A percentile compares a stretch with the other conserved stretches of the same genome.
Evolutionary conservation across 805 yeast species (phyloP).

Genomic region (Candida coquimbonensis): DNA sequence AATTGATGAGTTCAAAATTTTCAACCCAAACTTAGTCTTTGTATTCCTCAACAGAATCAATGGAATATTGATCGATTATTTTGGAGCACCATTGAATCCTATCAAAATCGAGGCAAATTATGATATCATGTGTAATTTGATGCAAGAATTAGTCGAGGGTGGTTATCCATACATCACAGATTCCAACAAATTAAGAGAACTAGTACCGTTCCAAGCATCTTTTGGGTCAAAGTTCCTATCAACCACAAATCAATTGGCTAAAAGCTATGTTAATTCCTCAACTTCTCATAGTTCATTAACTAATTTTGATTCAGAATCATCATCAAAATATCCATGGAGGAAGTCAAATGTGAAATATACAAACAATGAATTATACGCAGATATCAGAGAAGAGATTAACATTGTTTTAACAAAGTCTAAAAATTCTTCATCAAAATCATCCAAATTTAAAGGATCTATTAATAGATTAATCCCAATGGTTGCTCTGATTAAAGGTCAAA

Average conservation of each 20-base stretch:
- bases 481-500: conserved; percentile 55
- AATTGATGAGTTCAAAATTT: conserved; percentile 6
- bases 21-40: conserved; percentile 49
- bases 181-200: conserved; percentile 57
- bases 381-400: conserved; percentile 60
- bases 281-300: conserved; percentile 7
- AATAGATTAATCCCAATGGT: conserved; percentile 32
- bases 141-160: conserved; percentile 74
- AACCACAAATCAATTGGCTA: conserved; percentile 28
- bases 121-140: conserved; percentile 61
- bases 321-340: conserved; percentile 67
- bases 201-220: conserved; percentile 47
- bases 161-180: conserved; percentile 73
- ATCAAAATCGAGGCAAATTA: conserved; percentile 59
- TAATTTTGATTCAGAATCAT: conserved; percentile 3
- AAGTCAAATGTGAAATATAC: conserved; percentile 59
- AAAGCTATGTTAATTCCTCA: conserved; percentile 15
- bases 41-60: conserved; percentile 45
- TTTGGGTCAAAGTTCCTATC: conserved; percentile 28
- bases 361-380: conserved; percentile 82
- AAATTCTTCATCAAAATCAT: conserved; percentile 13
- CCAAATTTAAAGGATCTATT: conserved; percentile 8
- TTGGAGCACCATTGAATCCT: conserved; percentile 46
- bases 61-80: conserved; percentile 49
- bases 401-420: conserved; percentile 36